Evolutionary conservation across 768 basidiomycete genomes (phyloP).

Genomic region (Psilocybe azurescens): DNA sequence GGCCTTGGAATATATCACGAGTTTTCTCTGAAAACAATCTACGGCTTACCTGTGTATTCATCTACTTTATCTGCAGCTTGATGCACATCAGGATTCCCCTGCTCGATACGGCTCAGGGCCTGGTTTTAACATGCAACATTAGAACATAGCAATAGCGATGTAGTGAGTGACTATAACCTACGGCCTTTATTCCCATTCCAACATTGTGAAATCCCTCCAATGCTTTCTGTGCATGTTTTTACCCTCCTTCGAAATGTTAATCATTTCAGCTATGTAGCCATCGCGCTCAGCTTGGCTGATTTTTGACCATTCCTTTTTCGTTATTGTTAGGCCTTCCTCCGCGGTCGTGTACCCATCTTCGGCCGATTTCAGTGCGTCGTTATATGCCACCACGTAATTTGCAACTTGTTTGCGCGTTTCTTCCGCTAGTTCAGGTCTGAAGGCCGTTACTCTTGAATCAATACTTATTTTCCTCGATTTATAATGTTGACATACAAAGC

Average conservation of each 20-base stretch:
- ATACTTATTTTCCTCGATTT: no score
- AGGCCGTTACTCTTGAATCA: no score
- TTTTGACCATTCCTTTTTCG: neutral
- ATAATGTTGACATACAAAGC: no score
- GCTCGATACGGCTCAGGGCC: neutral
- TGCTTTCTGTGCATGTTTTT: neutral
- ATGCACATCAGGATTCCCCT: no score
- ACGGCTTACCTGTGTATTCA: no score
- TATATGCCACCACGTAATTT: neutral
- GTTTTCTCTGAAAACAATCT: no score
- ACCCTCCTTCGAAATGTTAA: neutral
- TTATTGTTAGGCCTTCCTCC: neutral
- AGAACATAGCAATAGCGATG: neutral
- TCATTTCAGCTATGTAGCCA: neutral
- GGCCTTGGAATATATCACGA: no score
- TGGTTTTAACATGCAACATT: neutral
- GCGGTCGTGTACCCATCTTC: neutral
- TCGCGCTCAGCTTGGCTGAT: neutral
- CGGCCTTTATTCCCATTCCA: neutral
- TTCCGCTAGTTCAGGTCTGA: no score
- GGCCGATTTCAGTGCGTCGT: neutral
- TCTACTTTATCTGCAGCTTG: no score
- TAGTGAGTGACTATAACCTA: neutral
- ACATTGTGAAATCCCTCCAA: constrained; percentile 5
- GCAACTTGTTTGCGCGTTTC: no score